A percentile compares a stretch with the other conserved stretches of the same genome.
Evolutionary conservation across 2,329 filamentous ascomycete genomes (phyloP).

Genomic region (Fusarium decemcellulare): DNA sequence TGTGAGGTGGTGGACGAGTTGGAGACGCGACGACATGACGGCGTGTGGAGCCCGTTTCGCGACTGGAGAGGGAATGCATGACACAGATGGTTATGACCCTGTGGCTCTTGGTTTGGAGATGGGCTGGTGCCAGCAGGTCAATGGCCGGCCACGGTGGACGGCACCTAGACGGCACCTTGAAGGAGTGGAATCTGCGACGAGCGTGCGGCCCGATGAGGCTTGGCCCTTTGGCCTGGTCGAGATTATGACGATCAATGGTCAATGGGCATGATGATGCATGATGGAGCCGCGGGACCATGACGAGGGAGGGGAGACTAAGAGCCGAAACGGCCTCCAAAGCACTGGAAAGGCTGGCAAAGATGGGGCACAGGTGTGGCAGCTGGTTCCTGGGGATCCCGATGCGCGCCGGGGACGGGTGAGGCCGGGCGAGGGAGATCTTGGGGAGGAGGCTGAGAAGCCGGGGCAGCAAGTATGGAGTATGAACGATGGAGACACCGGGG

Average conservation of each 20-base stretch:
- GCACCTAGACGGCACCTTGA: conserved; percentile 13
- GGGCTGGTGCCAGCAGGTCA: conserved; percentile 7
- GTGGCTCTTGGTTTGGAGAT: conserved; percentile 23
- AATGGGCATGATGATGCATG: conserved; percentile 41
- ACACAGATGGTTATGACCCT: conserved; percentile 35
- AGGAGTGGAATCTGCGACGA: conserved; percentile 20
- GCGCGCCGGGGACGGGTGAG: conserved; percentile 44
- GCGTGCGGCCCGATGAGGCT: conserved; percentile 20
- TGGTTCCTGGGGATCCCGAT: conserved; percentile 49
- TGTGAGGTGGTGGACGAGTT: conserved; percentile 28
- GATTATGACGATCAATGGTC: conserved; percentile 36
- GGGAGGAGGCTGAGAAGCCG: conserved; percentile 47
- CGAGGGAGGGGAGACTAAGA: conserved; percentile 39
- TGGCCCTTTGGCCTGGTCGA: conserved; percentile 21
- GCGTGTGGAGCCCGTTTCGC: conserved; percentile 39
- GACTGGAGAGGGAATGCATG: conserved; percentile 40
- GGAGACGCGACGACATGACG: conserved; percentile 32
- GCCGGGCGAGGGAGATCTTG: conserved; percentile 43
- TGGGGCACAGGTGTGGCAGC: conserved; percentile 28
- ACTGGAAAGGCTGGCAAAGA: conserved; percentile 18
- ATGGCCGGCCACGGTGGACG: conserved; percentile 11
- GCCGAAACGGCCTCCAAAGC: conserved; percentile 17
- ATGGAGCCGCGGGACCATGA: conserved; percentile 42
- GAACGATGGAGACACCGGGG: conserved; percentile 37
- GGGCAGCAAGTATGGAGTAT: conserved; percentile 40